Evolutionary conservation across 352 stramenopile genomes (phyloP).

Genomic region (Peronospora destructor): DNA sequence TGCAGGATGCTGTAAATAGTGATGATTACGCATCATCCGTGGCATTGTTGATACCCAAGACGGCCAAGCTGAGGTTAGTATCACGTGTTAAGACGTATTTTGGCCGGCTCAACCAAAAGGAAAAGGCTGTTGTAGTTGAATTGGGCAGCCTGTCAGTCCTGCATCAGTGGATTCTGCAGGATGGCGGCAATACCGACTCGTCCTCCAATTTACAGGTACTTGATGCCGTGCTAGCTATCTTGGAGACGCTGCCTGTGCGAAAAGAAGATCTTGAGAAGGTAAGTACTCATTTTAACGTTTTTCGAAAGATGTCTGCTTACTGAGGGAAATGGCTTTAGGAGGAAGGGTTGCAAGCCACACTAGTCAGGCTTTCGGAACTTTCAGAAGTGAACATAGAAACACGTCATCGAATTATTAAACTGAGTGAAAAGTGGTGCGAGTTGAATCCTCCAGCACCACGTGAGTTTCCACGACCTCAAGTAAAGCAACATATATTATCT

Average conservation of each 20-base stretch:
- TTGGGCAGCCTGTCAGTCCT: constrained; percentile 51
- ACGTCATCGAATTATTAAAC: constrained; percentile 33
- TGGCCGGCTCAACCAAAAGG: constrained; percentile 40
- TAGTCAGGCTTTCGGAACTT: constrained; percentile 32
- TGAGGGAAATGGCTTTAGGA: constrained; percentile 21
- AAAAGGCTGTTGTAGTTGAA: constrained; percentile 48
- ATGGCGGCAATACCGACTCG: constrained; percentile 2
- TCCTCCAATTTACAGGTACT: constrained; percentile 60
- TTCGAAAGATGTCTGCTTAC: neutral
- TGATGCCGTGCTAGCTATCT: constrained; percentile 41
- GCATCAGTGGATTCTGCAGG: constrained; percentile 46
- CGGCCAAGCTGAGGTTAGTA: constrained; percentile 58
- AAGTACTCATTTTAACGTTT: constrained; percentile 11
- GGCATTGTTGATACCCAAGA: constrained; percentile 68
- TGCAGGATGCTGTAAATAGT: constrained; percentile 55
- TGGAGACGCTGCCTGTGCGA: constrained; percentile 52
- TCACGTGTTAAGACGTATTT: constrained; percentile 75
- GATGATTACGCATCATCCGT: constrained; percentile 79
- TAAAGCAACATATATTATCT: constrained; percentile 12
- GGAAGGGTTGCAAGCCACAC: constrained; percentile 24
- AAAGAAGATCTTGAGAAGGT: constrained; percentile 61
- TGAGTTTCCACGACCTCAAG: constrained; percentile 10
- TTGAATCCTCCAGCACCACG: constrained; percentile 32
- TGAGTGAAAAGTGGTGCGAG: constrained; percentile 35
- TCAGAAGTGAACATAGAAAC: constrained; percentile 30